Evolutionary conservation across 805 yeast genomes (phyloP).

Genomic region (Groenewaldozyma tartarivorans): DNA sequence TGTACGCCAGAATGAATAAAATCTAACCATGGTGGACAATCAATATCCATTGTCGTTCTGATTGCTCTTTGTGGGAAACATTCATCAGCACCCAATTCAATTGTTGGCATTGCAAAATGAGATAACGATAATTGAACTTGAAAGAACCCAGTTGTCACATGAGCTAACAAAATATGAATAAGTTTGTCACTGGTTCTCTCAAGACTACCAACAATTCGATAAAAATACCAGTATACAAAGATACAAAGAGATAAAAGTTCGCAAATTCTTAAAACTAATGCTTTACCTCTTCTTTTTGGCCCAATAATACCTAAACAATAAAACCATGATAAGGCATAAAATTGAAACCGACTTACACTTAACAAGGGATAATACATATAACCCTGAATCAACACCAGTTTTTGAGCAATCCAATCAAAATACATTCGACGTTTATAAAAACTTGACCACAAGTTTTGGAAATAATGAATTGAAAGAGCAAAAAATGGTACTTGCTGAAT

Average conservation of each 20-base stretch:
- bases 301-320: slow-evolving; percentile 77
- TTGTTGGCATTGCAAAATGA: slow-evolving; percentile 89
- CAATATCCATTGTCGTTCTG: slow-evolving; percentile 91
- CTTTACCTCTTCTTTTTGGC: slow-evolving; percentile 48
- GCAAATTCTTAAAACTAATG: slow-evolving; percentile 76
- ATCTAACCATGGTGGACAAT: slow-evolving; percentile 88
- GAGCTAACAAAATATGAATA: slow-evolving; percentile 59
- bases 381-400: slow-evolving; percentile 53
- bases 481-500: slow-evolving; percentile 88
- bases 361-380: slow-evolving; percentile 69
- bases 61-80: slow-evolving; percentile 70
- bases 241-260: slow-evolving; percentile 61
- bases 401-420: slow-evolving; percentile 57
- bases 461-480: slow-evolving; percentile 67
- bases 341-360: slow-evolving; percentile 74
- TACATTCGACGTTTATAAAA: slow-evolving; percentile 63
- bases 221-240: slow-evolving; percentile 78
- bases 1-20: slow-evolving; percentile 87
- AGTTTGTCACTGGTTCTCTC: slow-evolving; percentile 46
- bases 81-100: slow-evolving; percentile 74
- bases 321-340: slow-evolving; percentile 73
- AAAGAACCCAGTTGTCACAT: slow-evolving; percentile 77
- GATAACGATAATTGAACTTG: slow-evolving; percentile 86
- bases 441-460: slow-evolving; percentile 66
- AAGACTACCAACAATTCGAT: slow-evolving; percentile 44